Evolutionary conservation across 768 basidiomycete genomes (phyloP), one percentile per base, ranked within the genome.

Genomic region (Boletus fagicola): DNA sequence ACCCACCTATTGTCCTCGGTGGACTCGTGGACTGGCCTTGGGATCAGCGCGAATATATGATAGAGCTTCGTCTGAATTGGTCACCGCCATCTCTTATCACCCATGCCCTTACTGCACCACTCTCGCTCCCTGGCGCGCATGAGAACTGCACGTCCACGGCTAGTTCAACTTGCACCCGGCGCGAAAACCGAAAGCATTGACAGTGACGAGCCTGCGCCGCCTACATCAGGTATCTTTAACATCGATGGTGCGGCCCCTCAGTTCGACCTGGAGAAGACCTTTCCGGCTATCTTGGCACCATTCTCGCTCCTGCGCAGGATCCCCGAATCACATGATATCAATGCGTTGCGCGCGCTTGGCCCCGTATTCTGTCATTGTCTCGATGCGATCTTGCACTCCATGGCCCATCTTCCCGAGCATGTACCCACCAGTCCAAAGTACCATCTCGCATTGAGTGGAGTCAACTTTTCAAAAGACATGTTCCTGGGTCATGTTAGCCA

Each of bases 231-330:
- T 9, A 36, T 57, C 15, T 24, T 57, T 8, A 51, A 44, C 31
- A 48, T 54, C 20, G 46, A 49, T 16, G 26, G 61, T 46, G 35
- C 30, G 6, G 13, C 51, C 47, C 56, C 66, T 20, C 62, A 47
- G 9, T 75, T 73, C 53, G 56, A 71, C 39, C 65, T 77, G 22
- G 70, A 74, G 26, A 67, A 56, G 39, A 67, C 72, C 7, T 77
- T 75, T 55, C 74, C 76, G 1, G 73, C 75, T 1, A 73, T 78
- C 51, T 47, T 75, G 50, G 55, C 58, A 15, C 65, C 74, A 4
- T 58, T 69, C 22, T 61, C 60, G 0, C 61, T 70, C 50, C 69
- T 78, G 47, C 66, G 57, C 49, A 49, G 47, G 22, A 49, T 72
- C 10, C 54, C 65, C 13, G 62, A 62, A 16, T 58, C 68, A 1